phyloP scores from a whole-genome alignment of 768 basidiomycete species.

The Pulveroboletus ravenelii region DNA sequence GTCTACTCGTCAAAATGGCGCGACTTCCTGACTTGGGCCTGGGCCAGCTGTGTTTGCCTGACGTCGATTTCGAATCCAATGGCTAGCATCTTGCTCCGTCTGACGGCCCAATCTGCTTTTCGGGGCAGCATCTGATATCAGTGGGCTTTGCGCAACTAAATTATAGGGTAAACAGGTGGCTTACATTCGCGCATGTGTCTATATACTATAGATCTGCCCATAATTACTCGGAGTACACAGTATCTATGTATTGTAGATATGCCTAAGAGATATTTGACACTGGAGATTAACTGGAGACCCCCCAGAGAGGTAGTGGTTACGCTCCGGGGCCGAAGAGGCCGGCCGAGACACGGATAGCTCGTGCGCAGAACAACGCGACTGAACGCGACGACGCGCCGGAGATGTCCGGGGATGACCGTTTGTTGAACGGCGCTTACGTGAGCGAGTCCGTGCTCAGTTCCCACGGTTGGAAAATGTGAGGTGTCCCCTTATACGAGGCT shows the following conservation, averaged over 20 bases:
- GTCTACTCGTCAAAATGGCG: conserved; percentile 73
- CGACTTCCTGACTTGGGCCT: conserved; percentile 69
- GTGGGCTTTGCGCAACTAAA: neutral
- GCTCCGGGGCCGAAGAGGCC: conserved; percentile 19
- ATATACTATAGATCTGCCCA: conserved; percentile 12
- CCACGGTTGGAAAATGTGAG: conserved; percentile 29
- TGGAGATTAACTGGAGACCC: conserved; percentile 8
- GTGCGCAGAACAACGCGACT: conserved; percentile 7
- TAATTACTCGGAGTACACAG: conserved; percentile 16
- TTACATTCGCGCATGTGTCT: conserved; percentile 13
- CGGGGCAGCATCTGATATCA: conserved; percentile 7
- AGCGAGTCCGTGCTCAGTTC: conserved; percentile 36
- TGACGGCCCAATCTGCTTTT: neutral
- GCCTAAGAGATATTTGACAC: too few relatives aligned
- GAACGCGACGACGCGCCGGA: conserved; percentile 22
- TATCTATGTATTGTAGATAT: conserved; percentile 5
- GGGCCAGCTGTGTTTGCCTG: conserved; percentile 47
- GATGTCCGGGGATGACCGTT: conserved; percentile 18
- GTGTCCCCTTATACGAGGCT: conserved; percentile 33
- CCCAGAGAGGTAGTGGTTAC: conserved; percentile 11
- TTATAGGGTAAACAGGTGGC: neutral
- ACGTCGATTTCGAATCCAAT: conserved; percentile 24
- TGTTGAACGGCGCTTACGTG: conserved; percentile 33
- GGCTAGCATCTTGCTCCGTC: conserved; percentile 4
- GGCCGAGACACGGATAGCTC: conserved; percentile 11